These are phyloP conservation scores for Noccaea bulbosa DNA, from an alignment of 345 rosid genomes.

Conservation along the genomic window DNA sequence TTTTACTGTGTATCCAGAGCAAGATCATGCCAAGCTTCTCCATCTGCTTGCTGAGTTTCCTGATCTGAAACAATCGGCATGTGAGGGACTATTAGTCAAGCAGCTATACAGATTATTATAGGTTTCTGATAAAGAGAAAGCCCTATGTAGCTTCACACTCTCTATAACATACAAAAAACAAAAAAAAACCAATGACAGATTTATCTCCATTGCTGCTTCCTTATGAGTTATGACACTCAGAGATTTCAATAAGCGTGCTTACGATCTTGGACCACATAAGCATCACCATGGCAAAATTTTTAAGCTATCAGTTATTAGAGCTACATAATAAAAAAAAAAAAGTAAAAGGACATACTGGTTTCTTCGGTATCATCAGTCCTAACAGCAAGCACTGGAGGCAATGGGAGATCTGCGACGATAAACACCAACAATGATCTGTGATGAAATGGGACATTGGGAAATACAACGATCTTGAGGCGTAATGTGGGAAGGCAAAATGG, in stretches of 20 bases:
- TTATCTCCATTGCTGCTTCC: neutral
- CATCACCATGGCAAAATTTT: neutral
- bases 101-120: neutral
- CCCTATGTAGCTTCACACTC: neutral
- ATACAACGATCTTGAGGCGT: neutral
- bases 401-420: conserved; percentile 68
- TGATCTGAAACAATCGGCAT: conserved; percentile 58
- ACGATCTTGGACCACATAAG: conserved; percentile 17
- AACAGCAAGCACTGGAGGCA: conserved; percentile 76
- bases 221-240: no score
- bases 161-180: neutral
- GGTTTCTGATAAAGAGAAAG: no score
- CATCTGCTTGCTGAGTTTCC: conserved; percentile 65
- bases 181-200: neutral
- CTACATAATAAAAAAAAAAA: neutral
- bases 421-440: conserved; percentile 5
- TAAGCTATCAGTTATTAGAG: conserved; percentile 11
- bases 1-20: conserved; percentile 65
- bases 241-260: no score
- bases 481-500: neutral
- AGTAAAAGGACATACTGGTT: conserved; percentile 58
- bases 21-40: conserved; percentile 85
- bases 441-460: neutral
- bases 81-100: neutral
- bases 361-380: conserved; percentile 89